These are phyloP conservation scores for Tylopilus orsonianus DNA, from an alignment of 1,284 basidiomycete genomes.

Conservation along the genomic window DNA sequence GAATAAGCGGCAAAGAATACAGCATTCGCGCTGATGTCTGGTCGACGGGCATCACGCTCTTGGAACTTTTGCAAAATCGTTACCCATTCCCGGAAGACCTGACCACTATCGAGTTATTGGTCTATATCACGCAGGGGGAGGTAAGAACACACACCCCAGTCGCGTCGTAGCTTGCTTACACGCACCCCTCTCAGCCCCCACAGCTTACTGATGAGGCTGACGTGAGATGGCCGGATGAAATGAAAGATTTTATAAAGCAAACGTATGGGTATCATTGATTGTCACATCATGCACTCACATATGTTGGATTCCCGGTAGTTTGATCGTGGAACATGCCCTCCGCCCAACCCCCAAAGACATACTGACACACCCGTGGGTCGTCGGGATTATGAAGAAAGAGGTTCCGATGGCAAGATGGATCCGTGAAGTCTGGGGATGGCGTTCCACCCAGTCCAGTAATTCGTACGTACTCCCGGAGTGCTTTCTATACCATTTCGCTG, in stretches of 20 bases:
- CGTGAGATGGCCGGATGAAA: constrained; percentile 77
- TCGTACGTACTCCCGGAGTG: constrained; percentile 14
- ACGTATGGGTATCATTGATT: constrained; percentile 57
- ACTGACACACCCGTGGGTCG: constrained; percentile 87
- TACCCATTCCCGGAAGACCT: constrained; percentile 95
- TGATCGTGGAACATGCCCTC: constrained; percentile 56
- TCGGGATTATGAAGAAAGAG: constrained; percentile 75
- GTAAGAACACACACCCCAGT: constrained; percentile 38
- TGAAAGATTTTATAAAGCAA: constrained; percentile 91
- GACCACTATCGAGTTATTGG: constrained; percentile 91
- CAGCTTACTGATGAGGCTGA: constrained; percentile 73
- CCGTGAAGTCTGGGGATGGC: constrained; percentile 86
- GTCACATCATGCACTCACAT: constrained; percentile 5
- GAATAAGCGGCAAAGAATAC: constrained; percentile 87
- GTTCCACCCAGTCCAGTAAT: constrained; percentile 29
- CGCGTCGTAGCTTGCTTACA: constrained; percentile 6
- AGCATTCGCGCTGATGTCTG: constrained; percentile 97
- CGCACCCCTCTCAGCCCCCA: constrained; percentile 61
- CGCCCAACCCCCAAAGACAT: constrained; percentile 88
- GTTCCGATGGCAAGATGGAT: constrained; percentile 92
- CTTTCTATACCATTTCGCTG: background rate
- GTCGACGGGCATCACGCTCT: constrained; percentile 91
- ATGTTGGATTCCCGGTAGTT: constrained; percentile 35
- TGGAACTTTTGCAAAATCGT: constrained; percentile 92
- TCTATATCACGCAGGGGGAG: constrained; percentile 84